Conservation (phyloP, 106 monocot genomes). For the Xerophyta viscosa region DNA sequence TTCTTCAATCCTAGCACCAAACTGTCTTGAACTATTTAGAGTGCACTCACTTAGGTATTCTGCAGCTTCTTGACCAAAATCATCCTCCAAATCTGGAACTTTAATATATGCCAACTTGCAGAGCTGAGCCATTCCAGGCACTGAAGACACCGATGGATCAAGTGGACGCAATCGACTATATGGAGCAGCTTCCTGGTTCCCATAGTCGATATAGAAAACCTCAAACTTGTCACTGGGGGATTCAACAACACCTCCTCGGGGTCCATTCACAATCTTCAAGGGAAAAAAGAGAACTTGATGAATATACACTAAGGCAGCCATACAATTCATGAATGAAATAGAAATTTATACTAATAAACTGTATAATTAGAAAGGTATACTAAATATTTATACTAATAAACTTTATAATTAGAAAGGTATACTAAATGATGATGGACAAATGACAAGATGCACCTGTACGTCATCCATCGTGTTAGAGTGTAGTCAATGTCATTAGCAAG, state of each 20-base stretch:
- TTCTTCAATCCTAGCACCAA: constrained; percentile 84
- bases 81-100: constrained; percentile 78
- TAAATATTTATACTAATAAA: too few relatives aligned
- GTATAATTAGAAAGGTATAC: too few relatives aligned
- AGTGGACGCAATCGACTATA: constrained; percentile 69
- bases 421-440: too few relatives aligned
- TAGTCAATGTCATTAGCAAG: too few relatives aligned
- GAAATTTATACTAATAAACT: too few relatives aligned
- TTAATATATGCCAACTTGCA: constrained; percentile 84
- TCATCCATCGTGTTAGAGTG: too few relatives aligned
- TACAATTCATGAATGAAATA: too few relatives aligned
- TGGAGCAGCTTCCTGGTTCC: constrained; percentile 87
- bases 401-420: too few relatives aligned
- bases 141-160: constrained; percentile 52
- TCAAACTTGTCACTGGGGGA: constrained; percentile 72
- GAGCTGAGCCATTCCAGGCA: constrained; percentile 70
- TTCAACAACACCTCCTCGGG: constrained; percentile 57
- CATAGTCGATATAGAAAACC: constrained; percentile 98
- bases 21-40: constrained; percentile 52
- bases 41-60: constrained; percentile 69
- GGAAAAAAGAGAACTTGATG: too few relatives aligned
- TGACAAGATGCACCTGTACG: too few relatives aligned
- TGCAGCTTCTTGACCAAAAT: constrained; percentile 94
- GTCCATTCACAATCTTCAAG: constrained; percentile 76
- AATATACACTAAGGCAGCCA: too few relatives aligned